Base-by-base conservation (phyloP, 176 grass and related monocot species). In the Melocanna baccifera region DNA sequence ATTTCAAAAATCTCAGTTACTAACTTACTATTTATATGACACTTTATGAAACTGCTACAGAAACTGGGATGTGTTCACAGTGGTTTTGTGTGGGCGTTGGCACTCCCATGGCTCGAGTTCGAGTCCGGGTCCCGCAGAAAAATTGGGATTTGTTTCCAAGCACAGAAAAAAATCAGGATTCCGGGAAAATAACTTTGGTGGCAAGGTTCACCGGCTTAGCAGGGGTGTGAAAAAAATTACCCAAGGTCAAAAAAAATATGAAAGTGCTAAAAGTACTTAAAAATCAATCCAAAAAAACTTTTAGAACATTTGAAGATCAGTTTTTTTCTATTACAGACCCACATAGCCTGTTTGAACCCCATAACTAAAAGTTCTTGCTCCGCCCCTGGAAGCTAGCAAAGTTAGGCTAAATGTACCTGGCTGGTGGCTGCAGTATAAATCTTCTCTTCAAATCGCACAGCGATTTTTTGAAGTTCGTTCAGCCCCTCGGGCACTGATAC, bases 401-500 rank as follows among this genome's bases (percentile, higher is more conserved):
- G 9, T 15, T 34, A 73, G 65, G 77, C 39, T 30, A 75, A 51
- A 20, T 26, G 29, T 82, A 98, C 96, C 93, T 90, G 91, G 75
- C 12, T 87, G 23, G 65, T 86, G 50, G 96, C 96, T 26, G 69
- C 72, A 37, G 42, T 81, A 63, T 95, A 95, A 18, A 92, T 92
- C 78, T 83, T 92, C 76, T 95, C 93, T 84, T 98, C 96, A 43
- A 95, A 95, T 18, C 85, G 86, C 40, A 78, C 83, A 12, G 89
- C 96, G 77, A 98, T 95, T 28, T 85, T 88, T 6, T 90, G 59
- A 85, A 98, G 92, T 62, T 95, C 96, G 62, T 20, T 90, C 48
- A 98, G 39, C 2, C 89, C 92, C 10, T 95, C 92, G 20, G 92
- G 86, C 32, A 77, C 89, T 23, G 83, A 91, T 12, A 93, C 82